These are phyloP conservation scores for Neonectria neomacrospora DNA, from an alignment of 2,329 filamentous ascomycete genomes.

Conservation along the genomic window DNA sequence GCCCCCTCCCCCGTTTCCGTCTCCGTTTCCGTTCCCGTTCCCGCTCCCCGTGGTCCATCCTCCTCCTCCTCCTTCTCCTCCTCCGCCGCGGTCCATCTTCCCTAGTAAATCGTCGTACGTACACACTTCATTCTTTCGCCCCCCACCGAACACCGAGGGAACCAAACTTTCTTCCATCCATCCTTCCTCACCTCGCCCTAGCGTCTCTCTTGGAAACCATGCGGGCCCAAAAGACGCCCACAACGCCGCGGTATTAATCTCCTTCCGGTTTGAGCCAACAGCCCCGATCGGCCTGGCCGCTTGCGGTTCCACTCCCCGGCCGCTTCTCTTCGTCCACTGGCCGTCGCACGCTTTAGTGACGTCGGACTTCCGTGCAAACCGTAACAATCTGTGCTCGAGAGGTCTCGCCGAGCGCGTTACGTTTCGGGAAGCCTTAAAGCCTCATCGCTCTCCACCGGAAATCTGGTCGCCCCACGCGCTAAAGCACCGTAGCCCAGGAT, in stretches of 20 bases:
- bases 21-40: too few species aligned
- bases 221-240: neutral
- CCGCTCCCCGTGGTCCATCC: neutral
- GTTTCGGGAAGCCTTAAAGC: slow-evolving; percentile 24
- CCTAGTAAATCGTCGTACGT: too few species aligned
- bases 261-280: slow-evolving; percentile 34
- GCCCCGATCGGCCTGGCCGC: slow-evolving; percentile 41
- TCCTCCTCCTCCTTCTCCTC: neutral
- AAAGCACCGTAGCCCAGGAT: slow-evolving; percentile 22
- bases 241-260: slow-evolving; percentile 25
- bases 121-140: neutral
- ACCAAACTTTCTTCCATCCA: neutral
- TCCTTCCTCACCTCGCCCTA: neutral
- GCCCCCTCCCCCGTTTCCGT: too few species aligned
- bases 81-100: neutral
- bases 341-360: slow-evolving; percentile 23
- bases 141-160: neutral
- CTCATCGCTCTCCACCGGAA: slow-evolving; percentile 21
- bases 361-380: slow-evolving; percentile 8
- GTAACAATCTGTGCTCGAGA: slow-evolving; percentile 12
- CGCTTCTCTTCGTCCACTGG: slow-evolving; percentile 3
- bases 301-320: slow-evolving; percentile 26
- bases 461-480: slow-evolving; percentile 23
- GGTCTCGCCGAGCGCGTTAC: slow-evolving; percentile 14
- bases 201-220: too few species aligned